These are phyloP conservation scores for Solanum paucissectum DNA, from an alignment of 257 asterid species.

Conservation along the genomic window DNA sequence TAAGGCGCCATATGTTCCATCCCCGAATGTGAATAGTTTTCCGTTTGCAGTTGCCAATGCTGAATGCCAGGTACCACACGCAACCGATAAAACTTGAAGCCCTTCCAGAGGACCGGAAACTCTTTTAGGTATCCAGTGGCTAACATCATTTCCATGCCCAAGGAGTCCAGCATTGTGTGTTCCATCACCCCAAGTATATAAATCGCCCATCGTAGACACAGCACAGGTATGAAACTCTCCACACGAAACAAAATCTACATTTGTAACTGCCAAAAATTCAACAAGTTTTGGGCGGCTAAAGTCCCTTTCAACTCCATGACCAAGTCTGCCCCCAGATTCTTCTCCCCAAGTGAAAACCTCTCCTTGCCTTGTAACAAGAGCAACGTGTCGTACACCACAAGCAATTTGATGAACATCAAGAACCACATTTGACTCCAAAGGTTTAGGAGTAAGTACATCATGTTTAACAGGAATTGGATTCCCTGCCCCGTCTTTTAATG, in stretches of 20 bases:
- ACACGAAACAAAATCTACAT: constrained; percentile 63
- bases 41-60: constrained; percentile 69
- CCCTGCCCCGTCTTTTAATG: constrained; percentile 42
- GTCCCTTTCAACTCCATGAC: constrained; percentile 80
- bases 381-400: constrained; percentile 82
- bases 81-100: constrained; percentile 66
- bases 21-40: constrained; percentile 78
- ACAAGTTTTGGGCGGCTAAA: constrained; percentile 60
- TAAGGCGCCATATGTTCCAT: constrained; percentile 77
- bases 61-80: constrained; percentile 94
- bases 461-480: constrained; percentile 38
- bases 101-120: constrained; percentile 73
- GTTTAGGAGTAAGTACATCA: constrained; percentile 67
- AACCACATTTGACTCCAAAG: constrained; percentile 67
- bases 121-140: constrained; percentile 92
- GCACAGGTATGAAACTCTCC: constrained; percentile 92
- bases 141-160: constrained; percentile 76
- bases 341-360: constrained; percentile 97
- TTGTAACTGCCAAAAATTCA: constrained; percentile 64
- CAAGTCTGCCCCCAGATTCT: constrained; percentile 83
- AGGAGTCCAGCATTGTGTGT: constrained; percentile 74
- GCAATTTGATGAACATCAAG: constrained; percentile 81
- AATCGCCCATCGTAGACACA: constrained; percentile 65
- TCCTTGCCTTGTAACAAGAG: constrained; percentile 86
- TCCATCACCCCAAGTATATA: constrained; percentile 98